Evolutionary conservation across 345 rosid species (phyloP).

Genomic region (Carallia brachiata): DNA sequence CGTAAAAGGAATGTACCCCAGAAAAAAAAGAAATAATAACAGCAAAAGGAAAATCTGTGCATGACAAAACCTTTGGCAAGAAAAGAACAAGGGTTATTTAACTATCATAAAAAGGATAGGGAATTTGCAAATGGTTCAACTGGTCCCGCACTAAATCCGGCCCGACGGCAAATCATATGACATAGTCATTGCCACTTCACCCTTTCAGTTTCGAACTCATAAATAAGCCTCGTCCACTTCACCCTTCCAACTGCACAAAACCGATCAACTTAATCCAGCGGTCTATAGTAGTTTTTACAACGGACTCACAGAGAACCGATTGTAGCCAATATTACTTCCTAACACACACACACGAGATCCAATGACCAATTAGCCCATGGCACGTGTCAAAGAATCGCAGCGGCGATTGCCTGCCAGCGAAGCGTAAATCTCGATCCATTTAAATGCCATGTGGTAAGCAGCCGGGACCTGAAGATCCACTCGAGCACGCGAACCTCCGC

Average conservation of each 20-base stretch:
- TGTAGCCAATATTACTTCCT: neutral
- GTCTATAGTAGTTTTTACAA: neutral
- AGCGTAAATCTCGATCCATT: conserved; percentile 74
- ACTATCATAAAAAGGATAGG: no score
- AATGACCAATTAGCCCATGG: neutral
- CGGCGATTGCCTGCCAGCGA: conserved; percentile 56
- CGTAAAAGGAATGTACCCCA: neutral
- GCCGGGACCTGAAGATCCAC: conserved; percentile 78
- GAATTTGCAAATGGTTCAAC: no score
- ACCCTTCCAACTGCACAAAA: conserved; percentile 68
- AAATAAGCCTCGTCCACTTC: conserved; percentile 45
- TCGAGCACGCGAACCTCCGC: conserved; percentile 80
- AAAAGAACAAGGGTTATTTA: no score
- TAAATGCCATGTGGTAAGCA: conserved; percentile 42
- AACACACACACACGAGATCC: no score
- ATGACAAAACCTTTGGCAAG: no score
- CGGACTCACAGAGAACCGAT: neutral
- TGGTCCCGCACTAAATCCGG: neutral
- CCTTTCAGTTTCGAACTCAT: neutral
- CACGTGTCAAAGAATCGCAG: neutral
- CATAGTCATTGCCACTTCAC: neutral
- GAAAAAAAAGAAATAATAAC: no score
- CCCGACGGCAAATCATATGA: neutral
- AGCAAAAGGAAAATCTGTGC: no score
- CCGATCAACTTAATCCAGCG: neutral